Percentiles rank a stretch among this genome's conserved stretches.
Conservation (phyloP, 1,284 basidiomycete genomes). For the Heliocybe sulcata region DNA sequence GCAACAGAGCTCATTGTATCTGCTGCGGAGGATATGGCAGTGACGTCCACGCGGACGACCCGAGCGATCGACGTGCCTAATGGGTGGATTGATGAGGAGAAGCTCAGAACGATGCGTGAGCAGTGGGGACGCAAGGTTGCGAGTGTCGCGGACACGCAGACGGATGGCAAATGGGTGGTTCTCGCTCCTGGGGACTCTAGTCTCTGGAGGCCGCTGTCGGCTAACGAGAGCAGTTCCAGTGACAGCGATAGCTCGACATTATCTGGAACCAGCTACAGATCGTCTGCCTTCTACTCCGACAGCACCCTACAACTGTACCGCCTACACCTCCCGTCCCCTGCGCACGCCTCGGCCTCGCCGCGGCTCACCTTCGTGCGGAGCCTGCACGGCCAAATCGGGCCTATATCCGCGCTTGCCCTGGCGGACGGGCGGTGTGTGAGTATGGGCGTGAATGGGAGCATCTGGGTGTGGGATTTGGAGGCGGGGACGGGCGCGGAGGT, state of each 20-base stretch:
- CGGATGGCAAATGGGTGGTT: slow-evolving; percentile 80
- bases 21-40: slow-evolving; percentile 15
- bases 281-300: slow-evolving; percentile 35
- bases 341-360: slow-evolving; percentile 38
- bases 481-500: slow-evolving; percentile 33
- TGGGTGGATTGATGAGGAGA: slow-evolving; percentile 64
- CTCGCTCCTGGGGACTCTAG: slow-evolving; percentile 49
- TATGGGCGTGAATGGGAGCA: slow-evolving; percentile 56
- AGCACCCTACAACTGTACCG: slow-evolving; percentile 67
- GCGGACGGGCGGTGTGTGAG: slow-evolving; percentile 78
- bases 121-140: slow-evolving; percentile 71
- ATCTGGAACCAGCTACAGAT: slow-evolving; percentile 9
- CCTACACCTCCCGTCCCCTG: slow-evolving; percentile 47
- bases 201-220: slow-evolving; percentile 14
- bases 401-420: slow-evolving; percentile 59
- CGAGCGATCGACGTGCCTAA: slow-evolving; percentile 62
- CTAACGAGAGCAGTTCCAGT: too few species aligned
- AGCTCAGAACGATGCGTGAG: slow-evolving; percentile 53
- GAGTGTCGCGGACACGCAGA: slow-evolving; percentile 60
- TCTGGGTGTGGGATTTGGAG: slow-evolving; percentile 83
- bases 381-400: slow-evolving; percentile 57
- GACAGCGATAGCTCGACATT: slow-evolving; percentile 4
- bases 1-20: slow-evolving; percentile 67
- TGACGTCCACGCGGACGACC: slow-evolving; percentile 46
- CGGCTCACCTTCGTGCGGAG: slow-evolving; percentile 67